Evolutionary conservation across 2,329 filamentous ascomycete species (phyloP).

Genomic region (Verticillium isaacii): DNA sequence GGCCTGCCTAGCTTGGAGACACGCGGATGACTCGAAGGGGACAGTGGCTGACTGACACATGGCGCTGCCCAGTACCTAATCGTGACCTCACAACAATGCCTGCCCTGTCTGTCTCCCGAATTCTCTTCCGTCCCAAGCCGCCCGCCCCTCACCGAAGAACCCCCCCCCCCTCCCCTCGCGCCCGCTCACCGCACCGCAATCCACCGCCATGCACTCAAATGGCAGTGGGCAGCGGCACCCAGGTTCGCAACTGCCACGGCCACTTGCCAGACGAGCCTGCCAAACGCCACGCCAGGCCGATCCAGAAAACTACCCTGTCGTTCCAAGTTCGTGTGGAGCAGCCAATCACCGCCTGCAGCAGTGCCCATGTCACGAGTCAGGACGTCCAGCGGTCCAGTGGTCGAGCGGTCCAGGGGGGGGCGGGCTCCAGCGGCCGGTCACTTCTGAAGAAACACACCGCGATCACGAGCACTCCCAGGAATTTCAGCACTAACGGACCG

Average conservation of each 20-base stretch:
- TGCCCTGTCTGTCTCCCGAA: background rate
- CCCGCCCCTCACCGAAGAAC: background rate
- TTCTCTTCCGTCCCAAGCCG: background rate
- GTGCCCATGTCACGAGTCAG: background rate
- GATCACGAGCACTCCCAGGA: background rate
- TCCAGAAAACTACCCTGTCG: background rate
- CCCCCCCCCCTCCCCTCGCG: background rate
- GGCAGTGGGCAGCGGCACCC: background rate
- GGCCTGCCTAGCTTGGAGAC: background rate
- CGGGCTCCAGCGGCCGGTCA: background rate
- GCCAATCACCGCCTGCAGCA: constrained; percentile 1
- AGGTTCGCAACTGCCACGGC: background rate
- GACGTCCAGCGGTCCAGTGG: background rate
- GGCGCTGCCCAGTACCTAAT: background rate
- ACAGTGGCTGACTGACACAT: background rate
- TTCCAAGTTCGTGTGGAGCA: constrained; percentile 2
- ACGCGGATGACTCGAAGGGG: background rate
- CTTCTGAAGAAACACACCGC: background rate
- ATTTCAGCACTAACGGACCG: background rate
- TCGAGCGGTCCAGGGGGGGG: background rate
- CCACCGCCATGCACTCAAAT: background rate
- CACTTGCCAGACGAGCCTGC: background rate
- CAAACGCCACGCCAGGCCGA: background rate
- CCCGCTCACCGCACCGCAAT: background rate
- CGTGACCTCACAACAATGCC: background rate